Conservation (phyloP, 805 yeast genomes). For the Candida krabiensis region DNA sequence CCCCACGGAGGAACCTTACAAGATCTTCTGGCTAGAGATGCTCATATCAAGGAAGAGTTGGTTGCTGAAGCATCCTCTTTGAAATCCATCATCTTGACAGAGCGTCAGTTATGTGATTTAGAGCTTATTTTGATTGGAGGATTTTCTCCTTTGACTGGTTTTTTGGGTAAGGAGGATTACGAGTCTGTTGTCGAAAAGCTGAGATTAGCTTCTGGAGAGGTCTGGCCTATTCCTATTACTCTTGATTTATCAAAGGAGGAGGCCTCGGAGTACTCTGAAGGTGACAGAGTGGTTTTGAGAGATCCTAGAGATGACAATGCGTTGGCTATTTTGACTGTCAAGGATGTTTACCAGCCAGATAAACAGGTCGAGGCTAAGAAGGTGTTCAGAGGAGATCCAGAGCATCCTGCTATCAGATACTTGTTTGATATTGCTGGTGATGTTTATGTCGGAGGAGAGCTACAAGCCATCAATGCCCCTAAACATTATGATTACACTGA, state of each 20-base stretch:
- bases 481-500: slow-evolving; percentile 89
- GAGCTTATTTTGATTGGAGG: slow-evolving; percentile 93
- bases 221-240: slow-evolving; percentile 93
- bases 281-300: slow-evolving; percentile 67
- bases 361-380: slow-evolving; percentile 76
- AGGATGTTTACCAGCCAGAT: slow-evolving; percentile 78
- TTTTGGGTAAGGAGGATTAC: slow-evolving; percentile 66
- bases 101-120: slow-evolving; percentile 89
- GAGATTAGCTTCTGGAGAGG: slow-evolving; percentile 71
- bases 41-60: slow-evolving; percentile 53
- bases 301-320: slow-evolving; percentile 81
- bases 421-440: slow-evolving; percentile 75
- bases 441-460: slow-evolving; percentile 81
- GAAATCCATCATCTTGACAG: slow-evolving; percentile 58
- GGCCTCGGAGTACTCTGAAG: slow-evolving; percentile 48
- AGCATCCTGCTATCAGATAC: slow-evolving; percentile 89
- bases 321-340: slow-evolving; percentile 78
- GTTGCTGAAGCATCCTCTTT: slow-evolving; percentile 56
- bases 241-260: slow-evolving; percentile 63
- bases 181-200: slow-evolving; percentile 63
- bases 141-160: slow-evolving; percentile 79
- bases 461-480: slow-evolving; percentile 83
- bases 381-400: slow-evolving; percentile 95
- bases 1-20: slow-evolving; percentile 94
- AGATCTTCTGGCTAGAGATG: slow-evolving; percentile 84